Percentiles rank a stretch among this genome's conserved stretches.
These are phyloP conservation scores for Excoecaria cochinchinensis DNA, from an alignment of 345 rosid genomes.

Conservation along the genomic window DNA sequence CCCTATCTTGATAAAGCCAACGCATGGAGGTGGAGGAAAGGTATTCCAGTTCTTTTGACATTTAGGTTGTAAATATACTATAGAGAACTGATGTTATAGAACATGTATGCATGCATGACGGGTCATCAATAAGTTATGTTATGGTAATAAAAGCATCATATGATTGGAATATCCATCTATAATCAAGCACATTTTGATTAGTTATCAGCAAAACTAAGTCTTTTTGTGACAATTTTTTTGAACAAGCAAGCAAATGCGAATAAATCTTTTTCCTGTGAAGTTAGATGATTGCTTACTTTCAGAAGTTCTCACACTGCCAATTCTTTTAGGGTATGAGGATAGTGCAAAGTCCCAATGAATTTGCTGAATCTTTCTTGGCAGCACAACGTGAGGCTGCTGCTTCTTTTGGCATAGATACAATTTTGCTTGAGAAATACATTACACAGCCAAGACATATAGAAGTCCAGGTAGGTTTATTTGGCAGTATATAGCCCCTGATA, in stretches of 20 bases:
- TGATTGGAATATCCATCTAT: background rate
- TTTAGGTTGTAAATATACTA: background rate
- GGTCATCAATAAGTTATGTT: background rate
- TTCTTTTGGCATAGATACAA: constrained; percentile 82
- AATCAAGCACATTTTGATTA: too few species aligned
- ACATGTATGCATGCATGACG: background rate
- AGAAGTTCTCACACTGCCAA: constrained; percentile 31
- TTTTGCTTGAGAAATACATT: constrained; percentile 91
- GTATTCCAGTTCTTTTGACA: constrained; percentile 31
- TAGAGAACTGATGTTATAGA: background rate
- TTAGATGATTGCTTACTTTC: constrained; percentile 18
- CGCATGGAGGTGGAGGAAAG: constrained; percentile 98
- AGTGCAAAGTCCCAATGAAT: constrained; percentile 59
- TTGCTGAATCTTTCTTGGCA: constrained; percentile 80
- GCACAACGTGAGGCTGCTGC: constrained; percentile 97
- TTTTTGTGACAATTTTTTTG: background rate
- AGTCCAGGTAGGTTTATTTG: constrained; percentile 66
- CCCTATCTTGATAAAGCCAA: constrained; percentile 85
- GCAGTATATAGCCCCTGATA: background rate
- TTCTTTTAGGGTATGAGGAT: constrained; percentile 87
- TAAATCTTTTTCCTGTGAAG: background rate
- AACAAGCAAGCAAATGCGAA: background rate
- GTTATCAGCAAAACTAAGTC: background rate
- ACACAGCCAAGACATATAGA: constrained; percentile 89
- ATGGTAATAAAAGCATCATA: background rate